Conservation (phyloP, 768 basidiomycete genomes). For the Sporobolomyces phaffii region DNA sequence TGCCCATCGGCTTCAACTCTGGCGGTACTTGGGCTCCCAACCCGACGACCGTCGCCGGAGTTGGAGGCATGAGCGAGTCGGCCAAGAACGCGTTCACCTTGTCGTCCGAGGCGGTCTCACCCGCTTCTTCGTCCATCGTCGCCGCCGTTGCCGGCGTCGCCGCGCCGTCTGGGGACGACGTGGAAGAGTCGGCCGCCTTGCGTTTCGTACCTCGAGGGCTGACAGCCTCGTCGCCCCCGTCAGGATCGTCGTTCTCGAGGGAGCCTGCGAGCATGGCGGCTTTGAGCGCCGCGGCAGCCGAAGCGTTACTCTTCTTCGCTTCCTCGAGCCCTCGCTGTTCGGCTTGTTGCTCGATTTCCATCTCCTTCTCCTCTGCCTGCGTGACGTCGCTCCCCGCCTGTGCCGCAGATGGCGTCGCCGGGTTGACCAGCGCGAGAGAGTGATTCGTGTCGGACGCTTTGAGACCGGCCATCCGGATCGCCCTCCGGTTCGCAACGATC, state of each 20-base stretch:
- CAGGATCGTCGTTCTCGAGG: background rate
- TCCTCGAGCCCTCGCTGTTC: constrained; percentile 20
- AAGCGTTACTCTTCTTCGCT: constrained; percentile 18
- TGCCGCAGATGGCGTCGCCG: constrained; percentile 50
- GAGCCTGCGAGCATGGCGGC: background rate
- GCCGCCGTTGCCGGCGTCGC: constrained; percentile 20
- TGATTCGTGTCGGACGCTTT: constrained; percentile 90
- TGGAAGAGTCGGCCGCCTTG: too few relatives aligned
- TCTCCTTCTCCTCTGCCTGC: constrained; percentile 35
- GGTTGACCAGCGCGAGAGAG: constrained; percentile 54
- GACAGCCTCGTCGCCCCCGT: constrained; percentile 1
- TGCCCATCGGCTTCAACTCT: constrained; percentile 64
- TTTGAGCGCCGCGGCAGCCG: constrained; percentile 30
- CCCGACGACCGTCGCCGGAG: constrained; percentile 48
- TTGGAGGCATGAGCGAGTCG: constrained; percentile 47
- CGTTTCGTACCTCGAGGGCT: constrained; percentile 52
- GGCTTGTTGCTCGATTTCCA: constrained; percentile 35
- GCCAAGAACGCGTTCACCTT: constrained; percentile 36
- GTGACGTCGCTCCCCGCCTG: constrained; percentile 28
- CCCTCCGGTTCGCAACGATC: constrained; percentile 79
- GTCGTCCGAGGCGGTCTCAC: constrained; percentile 42
- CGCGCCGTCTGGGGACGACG: too few relatives aligned
- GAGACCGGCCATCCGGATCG: constrained; percentile 92
- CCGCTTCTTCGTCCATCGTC: constrained; percentile 36
- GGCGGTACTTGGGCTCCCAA: constrained; percentile 47